Conservation (phyloP, 331 rosid genomes). For the Phaseolus coccineus region DNA sequence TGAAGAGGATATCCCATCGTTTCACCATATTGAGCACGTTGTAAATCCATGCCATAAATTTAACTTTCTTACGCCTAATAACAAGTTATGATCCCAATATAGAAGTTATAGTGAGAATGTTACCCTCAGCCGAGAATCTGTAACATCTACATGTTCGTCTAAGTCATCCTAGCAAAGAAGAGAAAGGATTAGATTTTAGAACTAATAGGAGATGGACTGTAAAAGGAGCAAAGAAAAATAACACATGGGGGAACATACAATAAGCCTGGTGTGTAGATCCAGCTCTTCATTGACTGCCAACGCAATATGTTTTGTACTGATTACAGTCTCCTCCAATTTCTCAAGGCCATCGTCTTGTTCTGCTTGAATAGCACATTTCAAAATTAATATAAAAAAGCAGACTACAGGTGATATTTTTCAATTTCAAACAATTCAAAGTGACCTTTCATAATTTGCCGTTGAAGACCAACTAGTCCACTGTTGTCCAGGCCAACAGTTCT, state of each 20-base stretch:
- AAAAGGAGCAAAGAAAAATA: constrained; percentile 19
- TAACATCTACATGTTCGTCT: constrained; percentile 88
- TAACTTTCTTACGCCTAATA: constrained; percentile 3
- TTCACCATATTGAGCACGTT: constrained; percentile 2
- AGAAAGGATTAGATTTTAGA: constrained; percentile 22
- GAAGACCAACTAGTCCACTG: constrained; percentile 84
- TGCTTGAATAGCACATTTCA: constrained; percentile 51
- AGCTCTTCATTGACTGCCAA: constrained; percentile 98
- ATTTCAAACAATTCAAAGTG: constrained; percentile 40
- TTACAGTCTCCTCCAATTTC: constrained; percentile 89
- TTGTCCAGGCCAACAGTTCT: constrained; percentile 86
- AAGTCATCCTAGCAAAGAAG: constrained; percentile 82
- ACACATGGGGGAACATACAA: constrained; percentile 57
- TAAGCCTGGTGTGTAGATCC: constrained; percentile 87
- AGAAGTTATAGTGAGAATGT: constrained; percentile 39
- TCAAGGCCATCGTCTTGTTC: constrained; percentile 99
- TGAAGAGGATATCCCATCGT: constrained; percentile 18
- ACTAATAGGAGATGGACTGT: constrained; percentile 15
- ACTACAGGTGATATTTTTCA: constrained; percentile 29
- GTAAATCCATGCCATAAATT: constrained; percentile 23
- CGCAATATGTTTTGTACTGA: constrained; percentile 97
- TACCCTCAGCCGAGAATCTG: constrained; percentile 95
- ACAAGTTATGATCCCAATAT: constrained; percentile 13
- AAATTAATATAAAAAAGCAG: constrained; percentile 45
- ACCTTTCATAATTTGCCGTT: constrained; percentile 92